Evolutionary conservation across 2,329 filamentous ascomycete species (phyloP).

Genomic region (Epichloe brachyelytri): DNA sequence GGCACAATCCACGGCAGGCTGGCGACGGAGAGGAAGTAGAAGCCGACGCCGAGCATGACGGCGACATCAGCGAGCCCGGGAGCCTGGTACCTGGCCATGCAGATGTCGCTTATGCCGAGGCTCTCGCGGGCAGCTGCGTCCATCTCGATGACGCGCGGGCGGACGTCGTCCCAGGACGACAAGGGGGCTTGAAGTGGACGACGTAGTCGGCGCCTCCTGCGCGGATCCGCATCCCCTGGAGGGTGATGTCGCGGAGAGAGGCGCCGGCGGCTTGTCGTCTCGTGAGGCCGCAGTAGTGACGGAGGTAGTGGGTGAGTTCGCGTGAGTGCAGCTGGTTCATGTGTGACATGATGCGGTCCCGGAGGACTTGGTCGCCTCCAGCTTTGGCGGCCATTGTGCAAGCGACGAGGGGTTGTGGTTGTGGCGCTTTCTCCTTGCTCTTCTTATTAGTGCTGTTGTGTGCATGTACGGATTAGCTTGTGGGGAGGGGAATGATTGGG

Average conservation of each 20-base stretch:
- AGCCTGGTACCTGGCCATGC: constrained; percentile 26
- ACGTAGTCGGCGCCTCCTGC: constrained; percentile 31
- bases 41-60: constrained; percentile 40
- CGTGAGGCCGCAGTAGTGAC: constrained; percentile 51
- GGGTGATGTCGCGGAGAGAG: constrained; percentile 50
- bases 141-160: constrained; percentile 62
- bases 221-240: constrained; percentile 49
- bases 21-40: constrained; percentile 41
- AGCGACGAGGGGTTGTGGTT: neutral
- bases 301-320: constrained; percentile 67
- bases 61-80: constrained; percentile 34
- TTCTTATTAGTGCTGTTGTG: no score
- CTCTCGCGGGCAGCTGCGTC: constrained; percentile 38
- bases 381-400: constrained; percentile 9
- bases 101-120: constrained; percentile 43
- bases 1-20: constrained; percentile 35
- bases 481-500: no score
- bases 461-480: no score
- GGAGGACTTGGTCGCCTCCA: constrained; percentile 17
- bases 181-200: constrained; percentile 60
- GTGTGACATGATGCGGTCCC: constrained; percentile 47
- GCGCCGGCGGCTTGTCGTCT: constrained; percentile 32
- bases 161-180: constrained; percentile 51
- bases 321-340: constrained; percentile 77
- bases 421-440: no score